phyloP scores from a whole-genome alignment of 2,329 filamentous ascomycete genomes.

The Ophiostoma sp. region DNA sequence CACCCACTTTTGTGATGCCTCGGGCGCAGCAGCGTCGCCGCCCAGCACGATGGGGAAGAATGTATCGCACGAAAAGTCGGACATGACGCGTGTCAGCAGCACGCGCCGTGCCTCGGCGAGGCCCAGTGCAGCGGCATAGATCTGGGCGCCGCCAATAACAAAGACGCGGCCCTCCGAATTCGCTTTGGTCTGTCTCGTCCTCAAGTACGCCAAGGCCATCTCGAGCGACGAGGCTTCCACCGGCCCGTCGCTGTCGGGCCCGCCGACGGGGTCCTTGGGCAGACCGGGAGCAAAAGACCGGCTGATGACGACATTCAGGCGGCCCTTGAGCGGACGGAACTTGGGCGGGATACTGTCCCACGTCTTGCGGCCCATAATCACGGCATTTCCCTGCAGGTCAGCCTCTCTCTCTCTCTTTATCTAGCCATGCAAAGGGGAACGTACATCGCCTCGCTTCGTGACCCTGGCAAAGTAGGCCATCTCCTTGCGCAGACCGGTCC shows the following conservation, averaged over 20 bases:
- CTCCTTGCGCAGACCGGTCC: slow-evolving; percentile 81
- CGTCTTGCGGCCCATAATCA: slow-evolving; percentile 97
- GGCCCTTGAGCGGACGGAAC: slow-evolving; percentile 72
- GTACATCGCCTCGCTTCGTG: slow-evolving; percentile 58
- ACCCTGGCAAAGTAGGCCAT: slow-evolving; percentile 94
- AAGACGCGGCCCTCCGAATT: slow-evolving; percentile 55
- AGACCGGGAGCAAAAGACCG: slow-evolving; percentile 38
- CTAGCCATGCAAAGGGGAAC: background rate
- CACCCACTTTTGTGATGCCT: slow-evolving; percentile 44
- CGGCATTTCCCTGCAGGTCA: slow-evolving; percentile 51
- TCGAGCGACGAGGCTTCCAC: slow-evolving; percentile 56
- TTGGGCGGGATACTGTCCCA: slow-evolving; percentile 81
- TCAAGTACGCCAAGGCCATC: slow-evolving; percentile 46
- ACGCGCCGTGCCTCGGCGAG: slow-evolving; percentile 55
- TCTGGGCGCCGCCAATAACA: slow-evolving; percentile 83
- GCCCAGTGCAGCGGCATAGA: slow-evolving; percentile 68
- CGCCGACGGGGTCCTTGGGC: slow-evolving; percentile 20
- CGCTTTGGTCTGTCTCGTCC: slow-evolving; percentile 26
- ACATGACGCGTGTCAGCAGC: slow-evolving; percentile 62
- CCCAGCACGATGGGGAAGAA: slow-evolving; percentile 60
- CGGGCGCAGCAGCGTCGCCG: slow-evolving; percentile 27
- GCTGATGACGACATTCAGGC: slow-evolving; percentile 78
- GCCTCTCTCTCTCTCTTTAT: background rate
- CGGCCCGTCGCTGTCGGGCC: slow-evolving; percentile 35
- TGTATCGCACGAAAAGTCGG: slow-evolving; percentile 70